Percentiles rank a stretch among this genome's conserved stretches.
These are phyloP conservation scores for Ramichloridium luteum DNA, from an alignment of 2,329 filamentous ascomycete species.

Conservation along the genomic window DNA sequence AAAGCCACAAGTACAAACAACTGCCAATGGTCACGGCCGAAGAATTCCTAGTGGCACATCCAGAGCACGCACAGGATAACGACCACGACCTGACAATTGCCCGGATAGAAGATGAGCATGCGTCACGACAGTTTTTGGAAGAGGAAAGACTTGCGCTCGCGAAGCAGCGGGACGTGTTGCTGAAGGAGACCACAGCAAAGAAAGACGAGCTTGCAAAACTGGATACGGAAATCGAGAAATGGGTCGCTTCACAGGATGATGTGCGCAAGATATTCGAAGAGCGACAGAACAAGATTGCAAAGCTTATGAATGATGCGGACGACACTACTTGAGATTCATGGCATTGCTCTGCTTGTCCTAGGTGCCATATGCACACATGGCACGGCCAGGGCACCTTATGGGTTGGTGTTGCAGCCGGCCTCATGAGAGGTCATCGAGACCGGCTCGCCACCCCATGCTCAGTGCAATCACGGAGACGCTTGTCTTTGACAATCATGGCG, in stretches of 20 bases:
- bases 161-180: slow-evolving; percentile 55
- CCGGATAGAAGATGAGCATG: slow-evolving; percentile 80
- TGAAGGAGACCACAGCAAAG: slow-evolving; percentile 74
- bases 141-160: slow-evolving; percentile 56
- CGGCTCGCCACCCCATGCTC: no score
- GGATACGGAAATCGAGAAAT: slow-evolving; percentile 70
- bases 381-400: no score
- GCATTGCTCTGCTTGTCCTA: no score
- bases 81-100: slow-evolving; percentile 79
- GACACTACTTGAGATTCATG: no score
- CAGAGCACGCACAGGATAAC: slow-evolving; percentile 58
- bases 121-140: slow-evolving; percentile 73
- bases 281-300: slow-evolving; percentile 15
- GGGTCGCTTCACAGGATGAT: slow-evolving; percentile 17
- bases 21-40: slow-evolving; percentile 75
- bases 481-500: no score
- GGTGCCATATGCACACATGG: no score
- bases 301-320: no score
- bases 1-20: slow-evolving; percentile 73
- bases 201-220: slow-evolving; percentile 87
- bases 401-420: no score
- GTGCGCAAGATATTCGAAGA: slow-evolving; percentile 20
- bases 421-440: no score
- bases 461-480: no score
- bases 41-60: slow-evolving; percentile 65